phyloP scores from a whole-genome alignment of 2,329 filamentous ascomycete species.

The Amylocarpus encephaloides region DNA sequence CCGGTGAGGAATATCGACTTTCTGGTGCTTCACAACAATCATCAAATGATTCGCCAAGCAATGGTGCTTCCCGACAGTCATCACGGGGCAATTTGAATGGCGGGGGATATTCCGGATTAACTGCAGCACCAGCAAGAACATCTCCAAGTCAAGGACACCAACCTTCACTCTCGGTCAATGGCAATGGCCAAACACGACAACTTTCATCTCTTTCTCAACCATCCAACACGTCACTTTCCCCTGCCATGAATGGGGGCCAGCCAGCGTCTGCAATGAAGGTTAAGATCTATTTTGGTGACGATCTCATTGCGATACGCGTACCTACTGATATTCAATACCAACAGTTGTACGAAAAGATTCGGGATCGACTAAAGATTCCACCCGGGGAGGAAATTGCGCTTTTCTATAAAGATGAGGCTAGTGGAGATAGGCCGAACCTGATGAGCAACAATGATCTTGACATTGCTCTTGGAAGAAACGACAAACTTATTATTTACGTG shows the following conservation, averaged over 20 bases:
- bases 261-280: constrained; percentile 66
- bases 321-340: constrained; percentile 71
- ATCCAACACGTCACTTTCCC: constrained; percentile 50
- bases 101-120: constrained; percentile 46
- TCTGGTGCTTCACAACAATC: constrained; percentile 66
- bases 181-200: constrained; percentile 23
- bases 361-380: constrained; percentile 72
- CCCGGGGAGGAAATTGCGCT: constrained; percentile 66
- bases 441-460: constrained; percentile 77
- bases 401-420: constrained; percentile 74
- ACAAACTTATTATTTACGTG: constrained; percentile 77
- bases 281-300: constrained; percentile 89
- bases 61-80: constrained; percentile 57
- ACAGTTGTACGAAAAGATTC: constrained; percentile 76
- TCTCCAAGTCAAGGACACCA: constrained; percentile 33
- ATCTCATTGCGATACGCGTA: constrained; percentile 86
- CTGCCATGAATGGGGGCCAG: constrained; percentile 36
- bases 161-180: constrained; percentile 29
- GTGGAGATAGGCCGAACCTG: constrained; percentile 64
- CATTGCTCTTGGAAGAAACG: constrained; percentile 72
- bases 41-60: constrained; percentile 54
- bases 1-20: constrained; percentile 65
- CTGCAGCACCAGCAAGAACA: constrained; percentile 40
- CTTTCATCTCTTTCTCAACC: constrained; percentile 40
- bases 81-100: constrained; percentile 59